Percentiles rank a stretch among this genome's conserved stretches.
Conservation (phyloP, 192 early-diverging fungal species). For the Geranomyces michiganensis region DNA sequence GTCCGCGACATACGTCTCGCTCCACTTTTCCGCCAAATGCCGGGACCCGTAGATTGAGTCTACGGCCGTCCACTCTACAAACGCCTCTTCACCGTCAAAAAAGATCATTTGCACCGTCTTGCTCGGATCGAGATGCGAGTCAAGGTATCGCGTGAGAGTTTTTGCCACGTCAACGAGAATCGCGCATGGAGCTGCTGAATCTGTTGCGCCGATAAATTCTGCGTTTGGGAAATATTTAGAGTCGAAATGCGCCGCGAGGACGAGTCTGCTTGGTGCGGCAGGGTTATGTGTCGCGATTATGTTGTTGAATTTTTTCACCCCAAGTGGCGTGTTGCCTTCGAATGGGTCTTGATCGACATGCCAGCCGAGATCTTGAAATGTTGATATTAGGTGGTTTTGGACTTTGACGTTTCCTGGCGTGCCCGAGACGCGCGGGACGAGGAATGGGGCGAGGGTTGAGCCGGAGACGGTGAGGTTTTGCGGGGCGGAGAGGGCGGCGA, state of each 20-base stretch:
- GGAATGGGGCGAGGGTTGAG: constrained; percentile 61
- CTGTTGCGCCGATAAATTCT: constrained; percentile 86
- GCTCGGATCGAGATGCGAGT: constrained; percentile 3
- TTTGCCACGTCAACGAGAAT: constrained; percentile 84
- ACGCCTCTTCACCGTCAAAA: constrained; percentile 97
- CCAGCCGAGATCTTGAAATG: constrained; percentile 73
- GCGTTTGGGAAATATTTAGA: constrained; percentile 72
- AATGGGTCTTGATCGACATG: constrained; percentile 81
- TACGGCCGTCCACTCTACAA: constrained; percentile 67
- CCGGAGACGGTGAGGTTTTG: constrained; percentile 30
- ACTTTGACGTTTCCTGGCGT: constrained; percentile 71
- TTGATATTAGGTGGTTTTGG: constrained; percentile 69
- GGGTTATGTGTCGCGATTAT: constrained; percentile 89
- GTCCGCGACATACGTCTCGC: constrained; percentile 40
- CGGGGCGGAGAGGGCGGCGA: constrained; percentile 15
- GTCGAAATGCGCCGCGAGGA: constrained; percentile 93
- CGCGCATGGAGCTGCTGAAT: constrained; percentile 89
- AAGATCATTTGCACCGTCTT: constrained; percentile 88
- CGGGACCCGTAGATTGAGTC: constrained; percentile 92
- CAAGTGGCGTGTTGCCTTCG: constrained; percentile 74
- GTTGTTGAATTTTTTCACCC: constrained; percentile 77
- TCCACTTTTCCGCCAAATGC: constrained; percentile 85
- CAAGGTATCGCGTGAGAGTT: constrained; percentile 64
- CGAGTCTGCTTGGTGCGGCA: constrained; percentile 66
- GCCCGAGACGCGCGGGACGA: constrained; percentile 80